A percentile compares a stretch with the other conserved stretches of the same genome.
Conservation (phyloP, 257 asterid genomes). For the Jaltomata sinuosa region DNA sequence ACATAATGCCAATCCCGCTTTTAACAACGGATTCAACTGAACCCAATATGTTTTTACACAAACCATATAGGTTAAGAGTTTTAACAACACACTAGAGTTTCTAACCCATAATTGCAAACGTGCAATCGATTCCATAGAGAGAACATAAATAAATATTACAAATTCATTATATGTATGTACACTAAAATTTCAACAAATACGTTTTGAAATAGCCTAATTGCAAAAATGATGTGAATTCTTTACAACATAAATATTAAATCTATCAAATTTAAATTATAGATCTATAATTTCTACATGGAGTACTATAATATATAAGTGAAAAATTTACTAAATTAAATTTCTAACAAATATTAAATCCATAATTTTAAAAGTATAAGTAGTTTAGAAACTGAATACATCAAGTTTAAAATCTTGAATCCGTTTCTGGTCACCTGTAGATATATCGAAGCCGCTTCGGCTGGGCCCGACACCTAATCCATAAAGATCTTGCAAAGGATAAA, state of each 20-base stretch:
- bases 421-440: neutral
- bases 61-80: neutral
- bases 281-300: neutral
- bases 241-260: neutral
- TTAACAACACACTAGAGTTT: neutral
- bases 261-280: neutral
- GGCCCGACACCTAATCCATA: slow-evolving; percentile 3
- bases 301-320: neutral
- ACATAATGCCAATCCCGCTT: neutral
- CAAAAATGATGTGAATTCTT: neutral
- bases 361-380: neutral
- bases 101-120: neutral
- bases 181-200: neutral
- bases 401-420: neutral
- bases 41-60: neutral
- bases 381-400: neutral
- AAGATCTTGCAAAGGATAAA: slow-evolving; percentile 4
- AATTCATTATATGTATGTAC: neutral
- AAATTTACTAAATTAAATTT: neutral
- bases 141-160: neutral
- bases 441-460: neutral
- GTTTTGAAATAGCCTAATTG: neutral
- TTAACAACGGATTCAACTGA: neutral
- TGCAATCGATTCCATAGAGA: neutral
- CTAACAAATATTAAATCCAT: neutral